These are phyloP conservation scores for Crithidia bombi DNA, from an alignment of 208 protist genomes.

Conservation along the genomic window DNA sequence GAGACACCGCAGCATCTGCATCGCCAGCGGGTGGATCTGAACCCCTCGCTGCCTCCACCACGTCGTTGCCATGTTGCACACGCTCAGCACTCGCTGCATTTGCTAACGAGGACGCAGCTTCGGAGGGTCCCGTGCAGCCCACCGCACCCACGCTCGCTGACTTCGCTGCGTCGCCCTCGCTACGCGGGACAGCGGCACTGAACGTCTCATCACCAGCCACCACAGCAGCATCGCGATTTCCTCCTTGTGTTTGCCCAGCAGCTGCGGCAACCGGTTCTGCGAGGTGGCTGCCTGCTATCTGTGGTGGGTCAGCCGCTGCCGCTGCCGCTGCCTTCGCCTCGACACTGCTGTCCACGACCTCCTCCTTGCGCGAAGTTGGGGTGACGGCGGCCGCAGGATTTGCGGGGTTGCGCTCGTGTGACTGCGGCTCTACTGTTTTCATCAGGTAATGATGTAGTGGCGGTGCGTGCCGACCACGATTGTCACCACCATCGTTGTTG, in stretches of 20 bases:
- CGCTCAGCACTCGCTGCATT: too few relatives aligned
- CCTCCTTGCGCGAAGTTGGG: neutral
- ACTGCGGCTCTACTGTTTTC: conserved; percentile 33
- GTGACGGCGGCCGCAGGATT: conserved; percentile 3
- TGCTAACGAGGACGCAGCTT: too few relatives aligned
- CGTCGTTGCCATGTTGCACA: too few relatives aligned
- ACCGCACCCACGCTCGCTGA: too few relatives aligned
- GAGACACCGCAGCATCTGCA: too few relatives aligned
- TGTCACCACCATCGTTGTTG: neutral
- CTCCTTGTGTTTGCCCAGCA: neutral
- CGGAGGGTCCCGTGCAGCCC: too few relatives aligned
- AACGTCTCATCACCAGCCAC: neutral
- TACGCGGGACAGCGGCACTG: too few relatives aligned
- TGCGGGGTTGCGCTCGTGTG: conserved; percentile 7
- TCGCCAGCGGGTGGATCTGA: too few relatives aligned
- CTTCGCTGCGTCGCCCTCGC: too few relatives aligned
- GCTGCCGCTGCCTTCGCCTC: neutral
- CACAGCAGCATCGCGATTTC: neutral
- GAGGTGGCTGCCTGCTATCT: neutral
- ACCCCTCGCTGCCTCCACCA: too few relatives aligned
- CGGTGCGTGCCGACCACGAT: conserved; percentile 14
- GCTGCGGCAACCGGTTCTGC: neutral
- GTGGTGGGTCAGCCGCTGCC: neutral
- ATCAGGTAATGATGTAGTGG: conserved; percentile 33
- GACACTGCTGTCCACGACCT: neutral